Conservation (phyloP, 176 grass and related monocot species). For the Oropetium thomaeum region DNA sequence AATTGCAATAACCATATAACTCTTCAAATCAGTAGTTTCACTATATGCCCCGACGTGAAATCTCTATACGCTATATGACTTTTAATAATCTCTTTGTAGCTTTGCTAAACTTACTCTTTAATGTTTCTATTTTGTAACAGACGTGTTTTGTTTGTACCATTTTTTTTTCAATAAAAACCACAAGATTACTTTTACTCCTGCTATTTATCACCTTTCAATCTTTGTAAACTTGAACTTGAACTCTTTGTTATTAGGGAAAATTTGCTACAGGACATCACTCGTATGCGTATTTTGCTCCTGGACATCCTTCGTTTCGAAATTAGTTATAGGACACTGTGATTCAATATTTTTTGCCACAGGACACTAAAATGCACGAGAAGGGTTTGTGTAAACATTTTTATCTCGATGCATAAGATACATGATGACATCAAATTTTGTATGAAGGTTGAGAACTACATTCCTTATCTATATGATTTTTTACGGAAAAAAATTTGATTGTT, state of each 20-base stretch:
- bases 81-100: background rate
- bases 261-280: no score
- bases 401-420: no score
- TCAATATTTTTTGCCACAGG: no score
- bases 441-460: no score
- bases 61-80: background rate
- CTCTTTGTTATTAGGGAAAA: background rate
- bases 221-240: background rate
- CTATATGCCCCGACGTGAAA: background rate
- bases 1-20: background rate
- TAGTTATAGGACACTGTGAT: no score
- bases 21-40: background rate
- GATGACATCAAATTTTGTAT: no score
- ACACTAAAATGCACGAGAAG: no score
- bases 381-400: no score
- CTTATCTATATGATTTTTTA: no score
- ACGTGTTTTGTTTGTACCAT: background rate
- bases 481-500: no score
- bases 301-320: no score
- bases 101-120: background rate
- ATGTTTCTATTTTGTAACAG: background rate
- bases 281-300: no score
- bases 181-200: background rate
- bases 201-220: slow-evolving; percentile 1
- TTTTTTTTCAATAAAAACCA: background rate